Evolutionary conservation across 2,329 filamentous ascomycete species (phyloP), one percentile per base, ranked within the genome.

Genomic region (Colletotrichum brevisporum): DNA sequence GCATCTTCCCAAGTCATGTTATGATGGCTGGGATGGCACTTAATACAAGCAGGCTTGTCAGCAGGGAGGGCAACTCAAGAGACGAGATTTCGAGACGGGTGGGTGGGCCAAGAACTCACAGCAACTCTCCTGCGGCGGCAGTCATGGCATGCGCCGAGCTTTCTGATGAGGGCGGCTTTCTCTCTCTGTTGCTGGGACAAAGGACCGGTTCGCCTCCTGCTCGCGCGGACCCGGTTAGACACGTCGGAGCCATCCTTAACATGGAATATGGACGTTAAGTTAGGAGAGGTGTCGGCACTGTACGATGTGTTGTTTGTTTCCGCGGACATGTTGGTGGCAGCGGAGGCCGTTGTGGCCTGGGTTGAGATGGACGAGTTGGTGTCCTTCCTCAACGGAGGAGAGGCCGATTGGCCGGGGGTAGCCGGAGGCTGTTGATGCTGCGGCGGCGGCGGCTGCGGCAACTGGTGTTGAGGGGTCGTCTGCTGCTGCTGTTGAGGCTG

Each of bases 1-100:
- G 87, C 85, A 70, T 89, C 86, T 75, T 89, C 86, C 87, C 87
- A 90, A 12, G 85, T 88, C 86, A 89, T 86, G 72, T 85, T 85
- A 72, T 89, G 87, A 75, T 90, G 88, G 72, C 83, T 86, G 15
- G 88, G 87, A 73, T 89, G 86, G 75, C 88, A 90, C 87, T 88
- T 80, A 65, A 64, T 31, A 48, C 45, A 50, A 41, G 58, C 58
- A 50, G 21, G 69, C 56, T 63, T 63, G 62, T 71, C 56, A 71
- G 60, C 64, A 67, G 54, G 48, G 66, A 45, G 63, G 57, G 70
- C 63, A 67, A 61, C 51, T 61, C 50, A 31, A 48, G 12, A 16
- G 27, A 71, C 54, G 50, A 2, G 10, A 16, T 47, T 15, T n/a
- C 43, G 26, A 10, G 31, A 15, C 16, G 56, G 31, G 48, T 24